phyloP scores from a whole-genome alignment of 2,329 filamentous ascomycete genomes.

The Phaeosphaeriaceae sp. region DNA sequence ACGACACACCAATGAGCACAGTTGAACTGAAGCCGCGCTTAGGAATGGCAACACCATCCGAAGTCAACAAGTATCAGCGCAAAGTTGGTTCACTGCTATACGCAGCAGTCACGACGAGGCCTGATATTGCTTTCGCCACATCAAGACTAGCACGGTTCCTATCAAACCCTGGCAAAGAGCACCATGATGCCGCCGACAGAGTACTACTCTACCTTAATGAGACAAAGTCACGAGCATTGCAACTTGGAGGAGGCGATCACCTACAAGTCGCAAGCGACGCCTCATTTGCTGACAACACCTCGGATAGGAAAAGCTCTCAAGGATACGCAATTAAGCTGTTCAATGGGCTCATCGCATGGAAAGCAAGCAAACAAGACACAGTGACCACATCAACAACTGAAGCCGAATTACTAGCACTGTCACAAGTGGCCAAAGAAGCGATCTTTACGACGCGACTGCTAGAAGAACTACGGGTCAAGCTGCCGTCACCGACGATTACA shows the following conservation, averaged over 20 bases:
- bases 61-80: slow-evolving; percentile 6
- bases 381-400: background rate
- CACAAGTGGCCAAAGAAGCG: too few relatives aligned
- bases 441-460: too few relatives aligned
- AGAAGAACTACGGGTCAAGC: too few relatives aligned
- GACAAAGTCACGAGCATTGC: background rate
- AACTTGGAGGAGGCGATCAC: background rate
- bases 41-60: background rate
- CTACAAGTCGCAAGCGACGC: slow-evolving; percentile 4
- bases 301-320: background rate
- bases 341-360: background rate
- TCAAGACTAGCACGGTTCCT: background rate
- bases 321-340: too few relatives aligned
- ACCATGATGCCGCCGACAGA: background rate
- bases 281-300: slow-evolving; percentile 3
- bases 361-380: background rate
- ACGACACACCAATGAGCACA: background rate
- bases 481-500: too few relatives aligned
- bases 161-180: background rate
- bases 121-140: slow-evolving; percentile 10
- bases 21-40: background rate
- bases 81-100: slow-evolving; percentile 1
- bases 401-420: too few relatives aligned
- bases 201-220: slow-evolving; percentile 4
- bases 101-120: slow-evolving; percentile 6